A percentile compares a stretch with the other conserved stretches of the same genome.
phyloP scores from a whole-genome alignment of 169 alveolate genomes.

The Plasmodium vinckei region DNA sequence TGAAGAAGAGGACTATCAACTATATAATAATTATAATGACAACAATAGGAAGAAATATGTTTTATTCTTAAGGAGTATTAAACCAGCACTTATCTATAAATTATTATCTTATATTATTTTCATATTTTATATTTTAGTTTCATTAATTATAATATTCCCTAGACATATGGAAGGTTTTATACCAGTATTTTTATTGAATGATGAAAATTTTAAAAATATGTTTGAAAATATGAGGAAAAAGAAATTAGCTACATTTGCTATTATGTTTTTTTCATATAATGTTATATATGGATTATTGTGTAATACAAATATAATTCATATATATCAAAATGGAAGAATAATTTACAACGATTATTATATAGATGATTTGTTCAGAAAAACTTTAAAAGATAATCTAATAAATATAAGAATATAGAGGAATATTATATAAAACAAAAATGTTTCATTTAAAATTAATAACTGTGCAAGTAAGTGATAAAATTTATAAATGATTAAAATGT shows the following conservation, averaged over 20 bases:
- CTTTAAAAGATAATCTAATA: conserved; percentile 6
- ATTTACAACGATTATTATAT: conserved; percentile 47
- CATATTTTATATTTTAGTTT: conserved; percentile 21
- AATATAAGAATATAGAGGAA: conserved; percentile 1
- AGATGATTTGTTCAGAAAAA: conserved; percentile 16
- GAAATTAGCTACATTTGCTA: conserved; percentile 12
- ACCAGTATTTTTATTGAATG: conserved; percentile 29
- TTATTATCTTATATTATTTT: conserved; percentile 19
- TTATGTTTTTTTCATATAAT: conserved; percentile 46
- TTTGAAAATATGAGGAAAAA: conserved; percentile 57
- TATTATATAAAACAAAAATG: background rate
- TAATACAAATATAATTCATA: conserved; percentile 51
- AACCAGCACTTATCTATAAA: conserved; percentile 35
- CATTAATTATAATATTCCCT: conserved; percentile 26
- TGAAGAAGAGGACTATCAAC: conserved; percentile 18
- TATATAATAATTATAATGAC: conserved; percentile 1
- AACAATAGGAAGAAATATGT: conserved; percentile 21
- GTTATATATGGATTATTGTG: conserved; percentile 49
- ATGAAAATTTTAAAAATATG: conserved; percentile 15
- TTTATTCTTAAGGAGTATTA: conserved; percentile 29
- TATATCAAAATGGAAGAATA: conserved; percentile 48
- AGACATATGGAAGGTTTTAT: conserved; percentile 16
- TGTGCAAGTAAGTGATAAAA: conserved; percentile 14
- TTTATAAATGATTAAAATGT: conserved; percentile 71
- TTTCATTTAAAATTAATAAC: background rate